Conservation (phyloP, 2,329 filamentous ascomycete species). For the Bipolaris bicolor region DNA sequence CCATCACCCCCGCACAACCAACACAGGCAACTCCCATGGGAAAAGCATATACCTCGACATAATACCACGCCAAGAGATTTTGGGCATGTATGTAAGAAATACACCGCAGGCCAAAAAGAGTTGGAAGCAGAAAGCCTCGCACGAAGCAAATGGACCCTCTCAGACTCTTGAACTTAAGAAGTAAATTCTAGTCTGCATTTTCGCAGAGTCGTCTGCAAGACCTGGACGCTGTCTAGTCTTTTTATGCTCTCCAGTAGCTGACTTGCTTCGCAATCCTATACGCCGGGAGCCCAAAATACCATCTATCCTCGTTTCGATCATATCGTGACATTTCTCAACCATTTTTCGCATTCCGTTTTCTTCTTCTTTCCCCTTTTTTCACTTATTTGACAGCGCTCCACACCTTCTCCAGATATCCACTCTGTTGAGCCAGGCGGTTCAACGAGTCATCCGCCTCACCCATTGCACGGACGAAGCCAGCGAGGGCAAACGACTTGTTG, state of each 20-base stretch:
- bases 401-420: neutral
- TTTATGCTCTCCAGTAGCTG: neutral
- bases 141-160: neutral
- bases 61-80: neutral
- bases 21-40: neutral
- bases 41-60: neutral
- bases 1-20: neutral
- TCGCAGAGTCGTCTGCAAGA: neutral
- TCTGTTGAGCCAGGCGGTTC: neutral
- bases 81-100: neutral
- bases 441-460: conserved; percentile 2
- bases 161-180: neutral
- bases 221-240: neutral
- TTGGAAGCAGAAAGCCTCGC: neutral
- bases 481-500: neutral
- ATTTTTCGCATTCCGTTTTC: neutral
- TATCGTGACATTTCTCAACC: neutral
- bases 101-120: neutral
- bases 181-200: neutral
- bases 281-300: neutral
- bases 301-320: neutral
- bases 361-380: neutral
- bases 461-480: conserved; percentile 2
- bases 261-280: neutral
- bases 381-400: neutral